phyloP scores from a whole-genome alignment of 371 early-diverging fungal species.

The Apophysomyces ossiformis region DNA sequence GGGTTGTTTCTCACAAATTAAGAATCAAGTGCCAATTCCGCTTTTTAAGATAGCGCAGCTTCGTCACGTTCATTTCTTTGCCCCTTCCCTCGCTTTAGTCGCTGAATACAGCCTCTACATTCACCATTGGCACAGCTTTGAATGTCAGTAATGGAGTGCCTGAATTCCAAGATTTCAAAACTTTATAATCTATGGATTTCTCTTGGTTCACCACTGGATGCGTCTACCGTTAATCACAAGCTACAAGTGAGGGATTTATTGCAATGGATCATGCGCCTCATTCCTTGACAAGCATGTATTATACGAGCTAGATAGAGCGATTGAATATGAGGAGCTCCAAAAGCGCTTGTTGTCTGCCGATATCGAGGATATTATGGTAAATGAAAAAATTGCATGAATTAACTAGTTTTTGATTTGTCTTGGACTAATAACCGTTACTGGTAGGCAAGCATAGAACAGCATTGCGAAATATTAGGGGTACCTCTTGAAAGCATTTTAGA shows the following conservation, averaged over 20 bases:
- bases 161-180: slow-evolving; percentile 10
- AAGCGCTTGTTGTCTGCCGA: slow-evolving; percentile 22
- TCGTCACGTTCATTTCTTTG: background rate
- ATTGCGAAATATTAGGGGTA: slow-evolving; percentile 25
- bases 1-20: too few relatives aligned
- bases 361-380: slow-evolving; percentile 33
- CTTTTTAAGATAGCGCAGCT: too few relatives aligned
- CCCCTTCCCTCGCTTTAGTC: background rate
- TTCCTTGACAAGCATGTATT: slow-evolving; percentile 23
- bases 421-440: background rate
- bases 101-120: background rate
- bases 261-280: background rate
- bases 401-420: background rate
- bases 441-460: slow-evolving; percentile 26
- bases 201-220: slow-evolving; percentile 13
- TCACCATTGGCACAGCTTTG: background rate
- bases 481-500: slow-evolving; percentile 21
- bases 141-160: slow-evolving; percentile 12
- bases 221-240: slow-evolving; percentile 12
- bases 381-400: slow-evolving; percentile 8
- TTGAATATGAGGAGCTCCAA: slow-evolving; percentile 24
- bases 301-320: slow-evolving; percentile 27
- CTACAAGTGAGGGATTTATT: slow-evolving; percentile 11
- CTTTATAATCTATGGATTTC: slow-evolving; percentile 14
- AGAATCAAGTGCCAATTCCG: too few relatives aligned